A percentile compares a stretch with the other conserved stretches of the same genome.
These are phyloP conservation scores for Hymenoscyphus albidus DNA, from an alignment of 2,329 filamentous ascomycete species.

Conservation along the genomic window DNA sequence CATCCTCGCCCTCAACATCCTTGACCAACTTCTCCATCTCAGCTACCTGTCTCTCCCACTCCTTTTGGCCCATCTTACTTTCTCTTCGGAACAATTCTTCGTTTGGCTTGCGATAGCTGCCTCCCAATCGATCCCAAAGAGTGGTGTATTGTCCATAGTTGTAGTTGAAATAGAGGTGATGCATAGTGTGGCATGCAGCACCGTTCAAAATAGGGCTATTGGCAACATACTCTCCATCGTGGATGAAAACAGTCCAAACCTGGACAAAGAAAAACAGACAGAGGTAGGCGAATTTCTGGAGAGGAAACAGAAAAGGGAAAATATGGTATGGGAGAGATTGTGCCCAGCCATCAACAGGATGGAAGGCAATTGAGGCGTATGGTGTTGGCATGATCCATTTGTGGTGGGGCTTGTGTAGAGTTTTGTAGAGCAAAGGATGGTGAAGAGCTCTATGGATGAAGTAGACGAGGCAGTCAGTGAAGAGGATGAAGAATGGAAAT, in stretches of 20 bases:
- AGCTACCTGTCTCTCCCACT: conserved; percentile 77
- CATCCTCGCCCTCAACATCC: conserved; percentile 45
- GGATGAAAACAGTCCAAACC: conserved; percentile 94
- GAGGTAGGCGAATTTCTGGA: conserved; percentile 87
- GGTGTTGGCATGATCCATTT: conserved; percentile 99
- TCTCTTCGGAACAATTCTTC: conserved; percentile 80
- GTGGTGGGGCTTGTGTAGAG: conserved; percentile 94
- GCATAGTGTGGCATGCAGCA: conserved; percentile 88
- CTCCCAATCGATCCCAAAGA: conserved; percentile 82
- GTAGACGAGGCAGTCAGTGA: conserved; percentile 89
- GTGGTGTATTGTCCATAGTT: conserved; percentile 97
- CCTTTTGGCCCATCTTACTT: conserved; percentile 75
- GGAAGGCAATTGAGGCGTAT: conserved; percentile 89
- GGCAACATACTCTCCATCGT: conserved; percentile 91
- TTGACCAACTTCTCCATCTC: conserved; percentile 61
- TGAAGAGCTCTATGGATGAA: conserved; percentile 86
- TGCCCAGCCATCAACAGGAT: conserved; percentile 85
- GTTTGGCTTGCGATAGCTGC: conserved; percentile 83
- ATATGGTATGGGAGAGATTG: conserved; percentile 91
- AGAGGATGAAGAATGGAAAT: conserved; percentile 82
- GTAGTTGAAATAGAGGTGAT: conserved; percentile 84
- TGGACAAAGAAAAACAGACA: conserved; percentile 88
- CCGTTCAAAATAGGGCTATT: conserved; percentile 92
- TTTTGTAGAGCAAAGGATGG: conserved; percentile 77
- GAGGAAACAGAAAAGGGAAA: conserved; percentile 87